Percentiles rank a stretch among this genome's conserved stretches.
phyloP scores from a whole-genome alignment of 1,284 basidiomycete genomes.

The Naganishia sp. region DNA sequence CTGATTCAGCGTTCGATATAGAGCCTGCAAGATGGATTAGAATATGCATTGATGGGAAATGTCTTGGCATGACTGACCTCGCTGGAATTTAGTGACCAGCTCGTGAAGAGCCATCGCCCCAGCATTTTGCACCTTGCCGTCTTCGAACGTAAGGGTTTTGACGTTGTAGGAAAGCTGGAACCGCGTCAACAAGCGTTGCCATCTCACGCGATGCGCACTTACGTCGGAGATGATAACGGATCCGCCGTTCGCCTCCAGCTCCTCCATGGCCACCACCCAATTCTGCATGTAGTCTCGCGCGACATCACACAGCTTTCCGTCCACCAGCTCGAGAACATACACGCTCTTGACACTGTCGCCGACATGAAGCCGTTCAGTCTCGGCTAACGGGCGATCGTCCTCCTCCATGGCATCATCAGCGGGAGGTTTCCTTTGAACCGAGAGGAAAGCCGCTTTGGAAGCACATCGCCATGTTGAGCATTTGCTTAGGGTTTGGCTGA shows the following conservation, averaged over 20 bases:
- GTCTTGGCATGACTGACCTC: conserved; percentile 40
- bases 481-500: background rate
- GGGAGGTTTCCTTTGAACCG: conserved; percentile 2
- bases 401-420: conserved; percentile 27
- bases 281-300: conserved; percentile 77
- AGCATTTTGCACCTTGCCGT: conserved; percentile 47
- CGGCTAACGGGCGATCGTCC: conserved; percentile 46
- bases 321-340: conserved; percentile 64
- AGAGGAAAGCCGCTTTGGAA: conserved; percentile 41
- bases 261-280: conserved; percentile 56
- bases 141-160: conserved; percentile 58
- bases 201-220: conserved; percentile 41
- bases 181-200: conserved; percentile 1
- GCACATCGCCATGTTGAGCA: conserved; percentile 13
- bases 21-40: conserved; percentile 22
- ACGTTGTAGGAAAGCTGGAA: conserved; percentile 71
- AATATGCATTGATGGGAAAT: background rate
- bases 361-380: conserved; percentile 60
- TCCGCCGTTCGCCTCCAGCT: conserved; percentile 45
- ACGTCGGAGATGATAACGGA: conserved; percentile 77
- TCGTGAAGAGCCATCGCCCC: conserved; percentile 56
- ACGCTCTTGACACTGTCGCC: conserved; percentile 84
- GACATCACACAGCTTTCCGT: conserved; percentile 61
- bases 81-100: conserved; percentile 51
- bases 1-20: conserved; percentile 23